Conservation (phyloP, 2,329 filamentous ascomycete species). For the Fusarium sp. region DNA sequence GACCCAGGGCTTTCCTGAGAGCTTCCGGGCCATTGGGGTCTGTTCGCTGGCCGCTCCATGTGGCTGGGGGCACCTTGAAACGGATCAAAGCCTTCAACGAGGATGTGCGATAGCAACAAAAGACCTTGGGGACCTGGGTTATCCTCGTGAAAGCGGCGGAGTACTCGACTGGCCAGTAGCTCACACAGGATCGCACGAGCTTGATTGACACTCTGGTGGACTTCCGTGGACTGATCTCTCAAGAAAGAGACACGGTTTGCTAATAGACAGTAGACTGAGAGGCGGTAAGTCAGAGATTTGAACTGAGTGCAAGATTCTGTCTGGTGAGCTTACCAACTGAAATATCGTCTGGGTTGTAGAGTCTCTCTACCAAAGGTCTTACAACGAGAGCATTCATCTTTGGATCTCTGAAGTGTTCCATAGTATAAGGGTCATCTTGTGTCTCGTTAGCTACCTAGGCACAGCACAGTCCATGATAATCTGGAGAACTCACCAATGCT, state of each 20-base stretch:
- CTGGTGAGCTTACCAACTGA: constrained; percentile 63
- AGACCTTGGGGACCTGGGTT: constrained; percentile 71
- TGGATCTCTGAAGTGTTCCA: constrained; percentile 74
- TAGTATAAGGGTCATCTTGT: constrained; percentile 57
- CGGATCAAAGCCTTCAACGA: constrained; percentile 77
- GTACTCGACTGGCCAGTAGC: constrained; percentile 72
- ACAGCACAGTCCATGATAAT: neutral
- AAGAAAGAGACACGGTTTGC: constrained; percentile 78
- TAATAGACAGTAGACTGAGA: constrained; percentile 74
- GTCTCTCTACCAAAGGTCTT: constrained; percentile 74
- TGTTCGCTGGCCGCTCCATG: constrained; percentile 62
- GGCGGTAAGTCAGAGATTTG: constrained; percentile 1
- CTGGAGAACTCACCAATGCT: constrained; percentile 41
- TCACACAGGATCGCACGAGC: constrained; percentile 77
- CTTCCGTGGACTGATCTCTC: constrained; percentile 71
- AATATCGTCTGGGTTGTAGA: constrained; percentile 73
- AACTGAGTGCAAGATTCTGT: neutral
- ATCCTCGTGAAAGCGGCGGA: constrained; percentile 76
- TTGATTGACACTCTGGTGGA: constrained; percentile 76
- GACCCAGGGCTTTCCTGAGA: constrained; percentile 53
- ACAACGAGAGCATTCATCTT: constrained; percentile 75
- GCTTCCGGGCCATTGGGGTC: constrained; percentile 53
- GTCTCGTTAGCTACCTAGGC: constrained; percentile 13
- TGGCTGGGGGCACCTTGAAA: constrained; percentile 75
- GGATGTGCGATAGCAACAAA: constrained; percentile 73